Base-by-base conservation (phyloP, 345 rosid genomes). In the Pistacia vera region DNA sequence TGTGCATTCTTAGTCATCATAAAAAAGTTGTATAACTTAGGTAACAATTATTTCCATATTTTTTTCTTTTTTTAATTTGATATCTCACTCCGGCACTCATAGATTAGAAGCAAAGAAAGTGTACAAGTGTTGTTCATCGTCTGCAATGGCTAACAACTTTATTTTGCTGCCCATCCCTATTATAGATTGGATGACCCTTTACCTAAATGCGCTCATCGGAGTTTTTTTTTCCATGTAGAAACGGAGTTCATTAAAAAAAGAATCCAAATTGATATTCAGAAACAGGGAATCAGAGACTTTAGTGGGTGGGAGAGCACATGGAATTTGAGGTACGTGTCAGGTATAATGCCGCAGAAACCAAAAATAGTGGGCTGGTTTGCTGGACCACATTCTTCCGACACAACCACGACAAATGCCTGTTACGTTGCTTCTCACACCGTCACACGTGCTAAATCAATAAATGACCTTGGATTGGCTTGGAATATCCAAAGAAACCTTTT, bases 101-200 rank as follows among this genome's bases (percentile, higher is more conserved):
- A 17, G 10, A 55, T 55, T 70, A 44, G 52, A 56, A 18, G 73
- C 73, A 35, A 70, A 70, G 49, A 8, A 70, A 70, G 49, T 18
- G 71, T 44, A 44, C 1, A 20, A 2, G 52, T 8, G 52, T 41
- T 2, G 68, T 18, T 63, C 66, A 33, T 14, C 44, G 5, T 13
- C 38, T 25, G 30, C 63, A 60, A 8, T 14, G 22, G 63, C 4
- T 58, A 22, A 49, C 12, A 49, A 49, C 52, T 49, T 49, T 49
- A 49, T 49, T 8, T 49, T 2, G 2, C 12, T 13, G 8, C 8
- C 2, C 12, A 49, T 49, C 52, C 30, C 11, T 12, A 49, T 49
- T 2, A 11, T 49, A 8, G 52, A 11, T 13, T 8, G 2, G 52
- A 9, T 49, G 52, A 49, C 52, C 52, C 52, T 4, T 25, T 2